Evolutionary conservation across 2,329 filamentous ascomycete genomes (phyloP).

Genomic region (Fusarium foetens): DNA sequence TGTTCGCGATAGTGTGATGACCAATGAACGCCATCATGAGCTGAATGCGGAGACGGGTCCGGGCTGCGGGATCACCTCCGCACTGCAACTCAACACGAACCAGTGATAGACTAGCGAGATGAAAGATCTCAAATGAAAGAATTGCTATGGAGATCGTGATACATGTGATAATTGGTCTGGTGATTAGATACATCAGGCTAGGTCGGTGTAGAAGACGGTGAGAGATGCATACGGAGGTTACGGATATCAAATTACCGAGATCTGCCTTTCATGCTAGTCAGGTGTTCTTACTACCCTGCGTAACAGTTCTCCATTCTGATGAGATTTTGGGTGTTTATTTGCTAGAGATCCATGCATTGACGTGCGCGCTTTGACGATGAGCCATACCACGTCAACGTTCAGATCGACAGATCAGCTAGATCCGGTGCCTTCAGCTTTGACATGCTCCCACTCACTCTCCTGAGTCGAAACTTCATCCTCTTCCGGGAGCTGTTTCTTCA

Average conservation of each 20-base stretch:
- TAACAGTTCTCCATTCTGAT: background rate
- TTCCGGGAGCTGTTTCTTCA: slow-evolving; percentile 18
- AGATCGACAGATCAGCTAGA: background rate
- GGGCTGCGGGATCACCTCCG: slow-evolving; percentile 20
- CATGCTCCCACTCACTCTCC: background rate
- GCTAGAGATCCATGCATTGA: background rate
- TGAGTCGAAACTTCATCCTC: background rate
- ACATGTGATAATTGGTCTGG: background rate
- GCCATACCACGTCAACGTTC: background rate
- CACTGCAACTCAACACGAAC: background rate
- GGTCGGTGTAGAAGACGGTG: background rate
- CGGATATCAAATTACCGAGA: background rate
- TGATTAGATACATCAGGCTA: background rate
- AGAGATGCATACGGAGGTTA: background rate
- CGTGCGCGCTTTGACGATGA: background rate
- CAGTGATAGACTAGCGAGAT: background rate
- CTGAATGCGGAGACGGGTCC: slow-evolving; percentile 16
- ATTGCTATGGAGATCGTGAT: background rate
- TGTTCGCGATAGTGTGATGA: too few relatives aligned
- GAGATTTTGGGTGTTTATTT: background rate
- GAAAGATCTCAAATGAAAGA: background rate
- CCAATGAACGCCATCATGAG: background rate
- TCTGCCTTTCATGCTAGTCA: background rate
- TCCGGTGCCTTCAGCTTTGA: background rate
- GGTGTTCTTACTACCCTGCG: background rate